These are phyloP conservation scores for Leccinum longicurvipes DNA, from an alignment of 768 basidiomycete species.

Conservation along the genomic window DNA sequence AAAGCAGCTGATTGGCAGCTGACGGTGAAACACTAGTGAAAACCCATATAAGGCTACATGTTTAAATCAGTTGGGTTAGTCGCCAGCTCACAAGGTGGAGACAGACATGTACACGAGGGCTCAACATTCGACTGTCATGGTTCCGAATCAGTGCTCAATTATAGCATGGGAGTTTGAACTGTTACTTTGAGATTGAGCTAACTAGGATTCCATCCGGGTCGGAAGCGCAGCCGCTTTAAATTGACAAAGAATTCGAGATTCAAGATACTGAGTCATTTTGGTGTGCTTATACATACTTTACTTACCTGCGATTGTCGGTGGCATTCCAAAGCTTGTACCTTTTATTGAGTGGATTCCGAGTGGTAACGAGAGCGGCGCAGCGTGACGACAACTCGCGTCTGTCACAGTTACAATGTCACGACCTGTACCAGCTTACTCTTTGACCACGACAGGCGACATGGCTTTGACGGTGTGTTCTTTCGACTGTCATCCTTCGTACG, in stretches of 20 bases:
- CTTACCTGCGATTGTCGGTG: no score
- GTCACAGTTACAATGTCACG: conserved; percentile 25
- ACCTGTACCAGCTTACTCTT: conserved; percentile 9
- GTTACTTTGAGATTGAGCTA: no score
- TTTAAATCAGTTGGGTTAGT: no score
- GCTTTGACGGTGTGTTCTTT: conserved; percentile 20
- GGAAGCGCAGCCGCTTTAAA: not conserved
- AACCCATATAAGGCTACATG: not conserved
- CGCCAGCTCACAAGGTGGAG: no score
- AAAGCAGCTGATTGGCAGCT: not conserved
- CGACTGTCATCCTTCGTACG: not conserved
- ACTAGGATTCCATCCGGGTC: no score
- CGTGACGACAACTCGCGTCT: conserved; percentile 17
- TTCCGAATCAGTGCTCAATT: not conserved
- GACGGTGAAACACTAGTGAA: not conserved
- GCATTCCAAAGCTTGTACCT: no score
- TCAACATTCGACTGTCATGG: not conserved
- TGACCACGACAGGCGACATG: conserved; percentile 24
- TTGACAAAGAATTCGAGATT: not conserved
- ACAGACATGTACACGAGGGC: no score
- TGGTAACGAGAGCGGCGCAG: not conserved
- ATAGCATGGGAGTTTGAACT: no score
- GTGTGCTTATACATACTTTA: not conserved
- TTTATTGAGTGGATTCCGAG: no score
- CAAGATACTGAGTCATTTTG: not conserved